Evolutionary conservation across 208 protist genomes (phyloP), one percentile per base, ranked within the genome.

Genomic region (Porcisia deanei): DNA sequence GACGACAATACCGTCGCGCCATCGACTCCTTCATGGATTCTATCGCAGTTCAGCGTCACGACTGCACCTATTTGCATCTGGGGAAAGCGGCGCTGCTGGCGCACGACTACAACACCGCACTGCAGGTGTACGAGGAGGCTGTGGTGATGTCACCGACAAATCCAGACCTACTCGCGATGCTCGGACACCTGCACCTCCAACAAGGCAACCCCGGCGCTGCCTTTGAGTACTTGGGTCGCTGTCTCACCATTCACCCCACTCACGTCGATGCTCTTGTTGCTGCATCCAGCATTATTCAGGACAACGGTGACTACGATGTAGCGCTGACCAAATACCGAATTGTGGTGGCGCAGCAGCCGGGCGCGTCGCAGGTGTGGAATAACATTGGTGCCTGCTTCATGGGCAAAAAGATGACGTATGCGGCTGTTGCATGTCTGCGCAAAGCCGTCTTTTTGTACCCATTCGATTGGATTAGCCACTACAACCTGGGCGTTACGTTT

Each of bases 321-420:
- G 98, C 98, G 2, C 88, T 99, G 6, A 90, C 88, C 75, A 99
- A 99, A 81, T 99, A 99, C 75, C 88, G 98, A 41, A 87, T 98
- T 53, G 95, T 96, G 30, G 88, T 97, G 16, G 76, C 86, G 30
- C 79, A 90, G 63, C 90, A 91, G 47, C 97, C 98, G 3, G 88
- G 96, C 77, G 98, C 92, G 22, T 84, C 98, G 34, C 95, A 98
- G 79, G 90, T 99, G 67, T 99, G 98, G 98, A 99, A 98, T 85
- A 99, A 99, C 85, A 94, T 99, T 55, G 98, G 98, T 16, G 97
- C 98, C 79, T 99, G 98, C 84, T 99, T 99, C 77, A 98, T 98
- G 74, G 91, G 87, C 41, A 99, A 98, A 81, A 74, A 95, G 16
- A 97, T 98, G 75, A 82, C 91, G 73, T 91, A 99, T 59, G 94